phyloP scores from a whole-genome alignment of 352 stramenopile genomes.

The Phytophthora nicotianae region DNA sequence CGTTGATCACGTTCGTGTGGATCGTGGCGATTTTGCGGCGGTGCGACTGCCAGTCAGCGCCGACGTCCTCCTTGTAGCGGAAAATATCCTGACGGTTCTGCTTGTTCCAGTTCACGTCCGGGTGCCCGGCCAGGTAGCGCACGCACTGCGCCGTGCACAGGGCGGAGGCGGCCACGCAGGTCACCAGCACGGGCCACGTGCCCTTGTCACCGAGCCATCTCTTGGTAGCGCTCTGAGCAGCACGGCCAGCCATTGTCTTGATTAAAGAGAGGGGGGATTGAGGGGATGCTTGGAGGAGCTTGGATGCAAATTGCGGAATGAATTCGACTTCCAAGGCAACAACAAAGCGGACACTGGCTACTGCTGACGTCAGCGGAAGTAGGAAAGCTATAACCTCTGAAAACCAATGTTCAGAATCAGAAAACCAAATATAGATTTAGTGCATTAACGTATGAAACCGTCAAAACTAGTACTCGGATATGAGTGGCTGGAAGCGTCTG shows the following conservation, averaged over 20 bases:
- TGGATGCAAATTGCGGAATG: conserved; percentile 74
- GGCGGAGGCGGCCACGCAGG: conserved; percentile 62
- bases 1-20: conserved; percentile 82
- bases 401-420: background rate
- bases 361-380: conserved; percentile 32
- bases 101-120: conserved; percentile 85
- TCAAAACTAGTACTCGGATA: conserved; percentile 3
- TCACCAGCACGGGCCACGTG: conserved; percentile 79
- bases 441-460: background rate
- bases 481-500: conserved; percentile 34
- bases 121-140: conserved; percentile 71
- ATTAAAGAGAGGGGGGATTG: conserved; percentile 12
- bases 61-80: conserved; percentile 66
- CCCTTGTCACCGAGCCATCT: conserved; percentile 79
- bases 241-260: conserved; percentile 62
- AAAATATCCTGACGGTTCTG: conserved; percentile 74
- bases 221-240: conserved; percentile 56
- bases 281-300: conserved; percentile 27
- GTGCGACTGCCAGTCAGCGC: conserved; percentile 78
- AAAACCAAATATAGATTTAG: background rate
- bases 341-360: background rate
- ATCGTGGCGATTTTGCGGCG: conserved; percentile 69
- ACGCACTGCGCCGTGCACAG: conserved; percentile 79
- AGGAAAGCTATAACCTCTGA: conserved; percentile 11
- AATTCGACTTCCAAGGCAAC: conserved; percentile 18